These are phyloP conservation scores for Aspergillus hortae DNA, from an alignment of 2,329 filamentous ascomycete species.

Conservation along the genomic window DNA sequence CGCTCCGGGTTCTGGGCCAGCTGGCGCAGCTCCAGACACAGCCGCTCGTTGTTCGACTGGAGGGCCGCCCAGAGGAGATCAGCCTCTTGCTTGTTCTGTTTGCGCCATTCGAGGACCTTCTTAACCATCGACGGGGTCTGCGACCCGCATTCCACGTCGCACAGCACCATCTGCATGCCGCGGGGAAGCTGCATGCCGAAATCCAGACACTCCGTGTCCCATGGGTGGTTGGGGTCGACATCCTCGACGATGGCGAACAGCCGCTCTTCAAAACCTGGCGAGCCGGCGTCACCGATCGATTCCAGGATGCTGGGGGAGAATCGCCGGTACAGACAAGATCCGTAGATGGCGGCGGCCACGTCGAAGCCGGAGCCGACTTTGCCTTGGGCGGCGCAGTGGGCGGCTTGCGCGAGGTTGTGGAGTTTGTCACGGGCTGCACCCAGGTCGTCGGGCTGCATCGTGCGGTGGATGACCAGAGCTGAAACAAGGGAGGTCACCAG, in stretches of 20 bases:
- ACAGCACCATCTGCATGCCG: constrained; percentile 80
- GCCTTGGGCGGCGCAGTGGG: constrained; percentile 92
- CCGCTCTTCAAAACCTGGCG: constrained; percentile 62
- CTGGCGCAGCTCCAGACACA: constrained; percentile 62
- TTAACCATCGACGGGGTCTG: constrained; percentile 96
- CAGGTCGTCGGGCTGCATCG: constrained; percentile 41
- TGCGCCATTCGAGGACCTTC: constrained; percentile 79
- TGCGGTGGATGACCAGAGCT: constrained; percentile 43
- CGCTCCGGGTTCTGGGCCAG: constrained; percentile 45
- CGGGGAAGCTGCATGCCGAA: constrained; percentile 66
- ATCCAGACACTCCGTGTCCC: constrained; percentile 77
- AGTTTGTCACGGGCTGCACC: constrained; percentile 58
- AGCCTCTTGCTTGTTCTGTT: constrained; percentile 60
- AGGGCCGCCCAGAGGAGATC: constrained; percentile 70
- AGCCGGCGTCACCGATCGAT: constrained; percentile 62
- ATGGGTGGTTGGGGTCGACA: constrained; percentile 48
- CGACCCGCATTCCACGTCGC: constrained; percentile 90
- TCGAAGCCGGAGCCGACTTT: constrained; percentile 97
- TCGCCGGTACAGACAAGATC: constrained; percentile 85
- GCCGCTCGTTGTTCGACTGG: constrained; percentile 67
- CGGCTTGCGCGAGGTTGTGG: constrained; percentile 90
- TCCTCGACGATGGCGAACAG: constrained; percentile 67
- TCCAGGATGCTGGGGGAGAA: constrained; percentile 78
- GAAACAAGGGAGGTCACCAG: constrained; percentile 80
- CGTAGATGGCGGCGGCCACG: constrained; percentile 87